Evolutionary conservation across 2,329 filamentous ascomycete genomes (phyloP), one percentile per base, ranked within the genome.

Genomic region (Aureobasidium mangrovei): DNA sequence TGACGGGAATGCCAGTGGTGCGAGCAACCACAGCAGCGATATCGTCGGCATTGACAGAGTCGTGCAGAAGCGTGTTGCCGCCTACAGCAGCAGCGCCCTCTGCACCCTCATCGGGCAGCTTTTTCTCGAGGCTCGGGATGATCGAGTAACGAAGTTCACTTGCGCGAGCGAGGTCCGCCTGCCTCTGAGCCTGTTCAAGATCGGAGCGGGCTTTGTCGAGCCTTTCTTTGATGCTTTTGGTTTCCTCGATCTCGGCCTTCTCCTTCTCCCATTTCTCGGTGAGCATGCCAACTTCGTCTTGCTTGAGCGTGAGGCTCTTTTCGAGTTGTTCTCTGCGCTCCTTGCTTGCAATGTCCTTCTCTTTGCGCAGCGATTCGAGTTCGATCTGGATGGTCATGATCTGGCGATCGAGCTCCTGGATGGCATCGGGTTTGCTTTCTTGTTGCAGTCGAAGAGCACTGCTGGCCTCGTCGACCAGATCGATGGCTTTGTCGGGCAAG

Each of bases 321-420:
- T 97, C 85, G 0, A 97, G 79, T 64, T 91, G 91, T 63, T 94
- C 87, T 26, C 90, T 80, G 18, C 93, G 82, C 69, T 97, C 93
- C 61, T 84, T 84, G 65, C 90, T 95, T 18, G 87, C 84, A 46
- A 95, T 78, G 61, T 98, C 93, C 8, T 84, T 95, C 69, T 98
- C 93, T 64, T 97, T 97, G 48, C 91, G 82, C 40, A 98, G 72
- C 58, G 90, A 96, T 67, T 97, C 93, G 0, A 97, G 77, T 68
- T 98, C 91, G 59, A 98, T 97, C 66, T 96, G 91, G 10, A 97
- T 89, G 0, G 91, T 97, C 82, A 96, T 94, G 57, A 97, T 95
- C 64, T 91, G 88, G 58, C 94, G 87, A 64, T 97, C 91, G 1
- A 97, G 80, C 48, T 86, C 83, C 73, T 94, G 88, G 33, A 98